Percentiles rank a stretch among this genome's conserved stretches.
Conservation (phyloP, 768 basidiomycete species). For the Boletellus ananiceps region DNA sequence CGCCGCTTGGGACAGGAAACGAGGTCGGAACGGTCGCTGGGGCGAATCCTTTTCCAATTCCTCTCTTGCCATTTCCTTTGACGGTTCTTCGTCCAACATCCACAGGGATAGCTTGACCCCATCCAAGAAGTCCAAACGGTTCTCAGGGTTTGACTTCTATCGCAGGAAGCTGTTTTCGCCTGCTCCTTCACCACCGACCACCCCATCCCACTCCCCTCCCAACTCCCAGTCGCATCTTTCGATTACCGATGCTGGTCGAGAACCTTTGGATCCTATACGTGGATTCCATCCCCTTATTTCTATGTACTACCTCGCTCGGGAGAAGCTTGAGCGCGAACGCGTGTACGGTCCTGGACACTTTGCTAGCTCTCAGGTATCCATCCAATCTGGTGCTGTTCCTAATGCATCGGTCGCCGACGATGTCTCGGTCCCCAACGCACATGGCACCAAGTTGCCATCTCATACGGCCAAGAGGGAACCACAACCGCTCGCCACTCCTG, state of each 20-base stretch:
- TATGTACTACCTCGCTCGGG: constrained; percentile 93
- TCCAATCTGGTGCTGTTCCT: constrained; percentile 33
- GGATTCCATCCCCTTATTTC: constrained; percentile 95
- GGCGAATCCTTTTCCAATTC: constrained; percentile 60
- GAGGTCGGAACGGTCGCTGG: constrained; percentile 46
- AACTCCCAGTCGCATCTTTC: constrained; percentile 55
- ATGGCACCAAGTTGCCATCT: constrained; percentile 27
- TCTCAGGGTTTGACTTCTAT: constrained; percentile 94
- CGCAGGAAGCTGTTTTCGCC: constrained; percentile 80
- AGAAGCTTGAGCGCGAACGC: constrained; percentile 91
- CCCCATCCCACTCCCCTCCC: constrained; percentile 59
- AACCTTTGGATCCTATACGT: constrained; percentile 74
- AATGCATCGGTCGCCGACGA: constrained; percentile 20
- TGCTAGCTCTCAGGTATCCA: constrained; percentile 82
- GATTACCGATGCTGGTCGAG: constrained; percentile 43
- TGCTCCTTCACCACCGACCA: constrained; percentile 41
- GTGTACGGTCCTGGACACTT: constrained; percentile 94
- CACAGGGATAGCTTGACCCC: constrained; percentile 42
- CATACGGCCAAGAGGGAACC: constrained; percentile 32
- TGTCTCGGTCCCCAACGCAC: constrained; percentile 10
- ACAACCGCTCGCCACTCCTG: constrained; percentile 19
- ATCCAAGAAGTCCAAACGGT: constrained; percentile 72
- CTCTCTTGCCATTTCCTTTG: constrained; percentile 63
- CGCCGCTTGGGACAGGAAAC: constrained; percentile 73
- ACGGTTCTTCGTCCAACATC: constrained; percentile 37